Conservation (phyloP, 345 rosid species). For the Laguncularia racemosa region DNA sequence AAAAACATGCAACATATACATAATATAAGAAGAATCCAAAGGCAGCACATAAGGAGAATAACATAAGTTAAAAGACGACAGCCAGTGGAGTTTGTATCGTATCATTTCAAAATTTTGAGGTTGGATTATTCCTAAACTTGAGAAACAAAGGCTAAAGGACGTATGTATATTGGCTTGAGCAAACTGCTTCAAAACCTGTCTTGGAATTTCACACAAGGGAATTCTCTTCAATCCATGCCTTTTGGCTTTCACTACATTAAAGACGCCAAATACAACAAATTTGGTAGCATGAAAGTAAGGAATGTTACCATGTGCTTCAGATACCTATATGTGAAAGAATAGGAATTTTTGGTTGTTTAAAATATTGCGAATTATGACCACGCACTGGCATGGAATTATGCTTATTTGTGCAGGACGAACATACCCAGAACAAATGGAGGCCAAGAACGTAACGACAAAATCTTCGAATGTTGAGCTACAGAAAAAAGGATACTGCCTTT, state of each 20-base stretch:
- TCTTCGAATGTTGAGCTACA: slow-evolving; percentile 31
- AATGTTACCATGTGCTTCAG: slow-evolving; percentile 44
- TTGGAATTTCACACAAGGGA: slow-evolving; percentile 33
- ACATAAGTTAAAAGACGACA: slow-evolving; percentile 33
- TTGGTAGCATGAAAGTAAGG: slow-evolving; percentile 27
- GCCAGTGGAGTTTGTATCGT: too few species aligned
- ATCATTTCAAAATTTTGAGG: slow-evolving; percentile 31
- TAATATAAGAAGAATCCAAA: slow-evolving; percentile 48
- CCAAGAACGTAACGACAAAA: slow-evolving; percentile 29
- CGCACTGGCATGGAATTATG: background rate
- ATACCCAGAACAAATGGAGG: slow-evolving; percentile 26
- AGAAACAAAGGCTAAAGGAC: slow-evolving; percentile 60
- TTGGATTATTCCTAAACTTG: slow-evolving; percentile 42
- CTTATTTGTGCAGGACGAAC: slow-evolving; percentile 8
- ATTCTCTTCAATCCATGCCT: slow-evolving; percentile 34
- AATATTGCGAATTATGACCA: slow-evolving; percentile 6
- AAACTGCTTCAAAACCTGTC: background rate
- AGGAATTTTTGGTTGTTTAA: background rate
- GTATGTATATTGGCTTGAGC: slow-evolving; percentile 14
- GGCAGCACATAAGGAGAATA: slow-evolving; percentile 35
- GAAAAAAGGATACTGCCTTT: slow-evolving; percentile 4
- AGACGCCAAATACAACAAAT: slow-evolving; percentile 38
- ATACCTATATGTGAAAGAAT: slow-evolving; percentile 10
- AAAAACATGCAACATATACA: slow-evolving; percentile 20
- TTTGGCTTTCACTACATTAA: slow-evolving; percentile 16